Evolutionary conservation across 148 eudicot species (phyloP), one percentile per base, ranked within the genome.

Genomic region (Gaultheria prostrata): DNA sequence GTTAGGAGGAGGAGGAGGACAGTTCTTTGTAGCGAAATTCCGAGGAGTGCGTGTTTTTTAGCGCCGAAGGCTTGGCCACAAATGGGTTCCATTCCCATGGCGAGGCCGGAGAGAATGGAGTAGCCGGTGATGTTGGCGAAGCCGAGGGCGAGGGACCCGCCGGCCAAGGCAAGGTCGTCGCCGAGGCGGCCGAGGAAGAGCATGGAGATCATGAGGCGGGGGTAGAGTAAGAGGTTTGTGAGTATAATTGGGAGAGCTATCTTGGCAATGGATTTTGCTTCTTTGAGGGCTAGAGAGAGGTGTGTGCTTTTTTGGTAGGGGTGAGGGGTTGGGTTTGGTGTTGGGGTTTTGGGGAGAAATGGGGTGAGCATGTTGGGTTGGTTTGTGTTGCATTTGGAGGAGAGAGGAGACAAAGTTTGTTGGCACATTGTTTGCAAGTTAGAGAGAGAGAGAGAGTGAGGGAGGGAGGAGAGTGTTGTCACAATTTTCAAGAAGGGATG

Each of bases 61-160:
- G 93, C 92, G 1, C 95, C 95, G 12, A 83, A 89, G 49, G 95
- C 93, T 75, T 92, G 95, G 59, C 92, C 93, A 67, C 95, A 92
- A 0, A 92, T 89, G 30, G 95, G 93, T 32, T 92, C 95, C 95
- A 92, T 92, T 0, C 94, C 93, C 90, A 85, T 85, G 35, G 95
- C 92, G 0, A 92, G 78, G 5, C 90, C 93, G 3, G 93, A 89
- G 50, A 91, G 86, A 30, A 89, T 43, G 0, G 92, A 91, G 84
- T 91, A 91, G 24, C 93, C 93, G 12, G 88, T 91, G 35, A 91
- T 91, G 80, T 89, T 91, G 6, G 92, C 92, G 9, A 88, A 90
- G 1, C 93, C 95, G 1, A 91, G 50, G 30, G 95, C 92, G 6
- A 92, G 84, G 35, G 93, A 90, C 6, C 93, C 95, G 48, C 92